Base-by-base conservation (phyloP, 805 yeast species). In the Candida chilensis region DNA sequence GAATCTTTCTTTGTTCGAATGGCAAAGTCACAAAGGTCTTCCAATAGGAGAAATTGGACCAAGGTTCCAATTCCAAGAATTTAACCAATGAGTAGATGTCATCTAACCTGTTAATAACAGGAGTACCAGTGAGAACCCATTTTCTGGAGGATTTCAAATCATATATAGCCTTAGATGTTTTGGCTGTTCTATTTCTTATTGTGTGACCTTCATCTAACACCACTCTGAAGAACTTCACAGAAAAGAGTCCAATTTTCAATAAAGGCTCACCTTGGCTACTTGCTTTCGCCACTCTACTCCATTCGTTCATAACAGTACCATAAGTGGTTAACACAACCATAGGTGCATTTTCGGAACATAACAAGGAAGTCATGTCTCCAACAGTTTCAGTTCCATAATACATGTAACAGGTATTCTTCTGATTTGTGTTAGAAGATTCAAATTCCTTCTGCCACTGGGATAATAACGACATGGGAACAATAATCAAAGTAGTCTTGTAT, bases 81-180 rank as follows among this genome's bases (percentile, higher is more conserved):
- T 75, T 74, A 12, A 87, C 71, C 29, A 87, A 53, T 5, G 94
- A 78, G 47, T 71, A 88, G 28, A 90, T 54, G 50, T 90, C 97
- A 50, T 90, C 96, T 7, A 90, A 60, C 37, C 88, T 60, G 50
- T 88, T 88, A 24, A 87, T 81, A 17, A 88, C 83, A 0, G 97
- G 96, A 0, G 97, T 88, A 5, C 97, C 97, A 0, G 96, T 86
- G 28, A 90, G 59, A 3, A 81, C 64, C 97, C 97, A 88, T 36
- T 74, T 74, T 29, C 92, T 62, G 13, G 64, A 59, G 42, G 84
- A 74, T 7, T 55, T 44, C n/a, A 88, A 46, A 15, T 71, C 80
- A 51, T 71, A 74, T 5, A 87, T 67, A 0, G 96, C 81, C 38
- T 76, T 78, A 0, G 96, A 76, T 0, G 95, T 79, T 35, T 78